Conservation (phyloP, 1,284 basidiomycete genomes). For the Fistulina hepatica region DNA sequence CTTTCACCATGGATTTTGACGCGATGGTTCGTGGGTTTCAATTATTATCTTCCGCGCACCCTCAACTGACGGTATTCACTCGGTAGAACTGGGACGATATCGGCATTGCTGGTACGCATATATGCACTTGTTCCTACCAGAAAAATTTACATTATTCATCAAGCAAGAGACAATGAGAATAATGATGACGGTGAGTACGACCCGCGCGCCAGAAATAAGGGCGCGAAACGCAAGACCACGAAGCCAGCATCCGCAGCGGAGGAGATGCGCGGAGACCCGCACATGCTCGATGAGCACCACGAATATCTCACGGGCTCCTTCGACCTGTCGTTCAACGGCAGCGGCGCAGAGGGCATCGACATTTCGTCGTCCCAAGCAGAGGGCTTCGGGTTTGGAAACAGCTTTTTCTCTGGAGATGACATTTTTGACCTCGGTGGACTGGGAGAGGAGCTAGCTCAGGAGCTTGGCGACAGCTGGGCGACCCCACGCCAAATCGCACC, state of each 20-base stretch:
- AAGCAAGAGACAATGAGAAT: constrained; percentile 18
- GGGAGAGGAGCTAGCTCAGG: constrained; percentile 59
- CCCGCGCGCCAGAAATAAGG: constrained; percentile 25
- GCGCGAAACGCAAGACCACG: constrained; percentile 25
- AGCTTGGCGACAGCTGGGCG: constrained; percentile 63
- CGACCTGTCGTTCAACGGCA: constrained; percentile 43
- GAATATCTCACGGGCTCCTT: constrained; percentile 56
- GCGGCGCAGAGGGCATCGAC: constrained; percentile 25
- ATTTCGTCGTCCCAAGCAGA: constrained; percentile 48
- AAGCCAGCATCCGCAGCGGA: constrained; percentile 27
- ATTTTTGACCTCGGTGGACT: constrained; percentile 46
- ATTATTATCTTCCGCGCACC: too few species aligned
- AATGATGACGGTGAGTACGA: constrained; percentile 41
- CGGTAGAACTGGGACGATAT: constrained; percentile 55
- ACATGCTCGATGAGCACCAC: constrained; percentile 61
- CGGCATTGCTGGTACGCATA: constrained; percentile 28
- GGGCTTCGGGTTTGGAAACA: too few species aligned
- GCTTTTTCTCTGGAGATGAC: constrained; percentile 43
- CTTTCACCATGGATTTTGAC: constrained; percentile 54
- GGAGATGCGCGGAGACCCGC: constrained; percentile 35
- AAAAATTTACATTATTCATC: constrained; percentile 10
- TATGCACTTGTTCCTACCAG: background rate
- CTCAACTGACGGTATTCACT: too few species aligned
- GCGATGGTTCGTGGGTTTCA: constrained; percentile 52
- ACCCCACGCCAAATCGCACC: too few species aligned